Percentiles rank a stretch among this genome's conserved stretches.
Evolutionary conservation across 2,329 filamentous ascomycete species (phyloP).

Genomic region (Parastagonospora nodorum): DNA sequence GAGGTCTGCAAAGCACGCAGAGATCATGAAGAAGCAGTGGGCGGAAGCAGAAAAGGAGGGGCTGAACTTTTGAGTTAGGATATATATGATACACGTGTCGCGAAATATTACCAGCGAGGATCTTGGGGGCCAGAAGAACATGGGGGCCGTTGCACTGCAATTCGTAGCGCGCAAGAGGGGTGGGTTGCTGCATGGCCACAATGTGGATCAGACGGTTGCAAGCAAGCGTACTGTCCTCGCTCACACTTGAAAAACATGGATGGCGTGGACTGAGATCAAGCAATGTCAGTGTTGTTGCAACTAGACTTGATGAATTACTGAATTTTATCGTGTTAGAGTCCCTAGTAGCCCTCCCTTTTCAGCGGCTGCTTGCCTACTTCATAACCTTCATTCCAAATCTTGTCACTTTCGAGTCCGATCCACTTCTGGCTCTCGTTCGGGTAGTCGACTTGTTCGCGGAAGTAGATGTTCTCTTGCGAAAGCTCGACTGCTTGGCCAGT

Average conservation of each 20-base stretch:
- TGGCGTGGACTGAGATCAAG: background rate
- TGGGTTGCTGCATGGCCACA: background rate
- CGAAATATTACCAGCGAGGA: too few relatives aligned
- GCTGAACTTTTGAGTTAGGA: conserved; percentile 14
- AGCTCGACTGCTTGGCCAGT: conserved; percentile 51
- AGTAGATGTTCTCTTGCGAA: conserved; percentile 47
- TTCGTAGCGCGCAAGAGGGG: background rate
- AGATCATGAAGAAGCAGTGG: conserved; percentile 29
- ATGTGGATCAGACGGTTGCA: background rate
- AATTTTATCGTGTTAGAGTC: background rate
- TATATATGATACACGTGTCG: too few relatives aligned
- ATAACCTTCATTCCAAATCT: conserved; percentile 42
- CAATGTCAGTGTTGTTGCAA: background rate
- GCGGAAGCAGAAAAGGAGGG: conserved; percentile 28
- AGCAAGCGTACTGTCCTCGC: background rate
- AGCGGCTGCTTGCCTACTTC: conserved; percentile 21
- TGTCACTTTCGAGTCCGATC: conserved; percentile 36
- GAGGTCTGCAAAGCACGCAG: conserved; percentile 26
- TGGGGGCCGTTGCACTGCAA: background rate
- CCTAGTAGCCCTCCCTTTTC: conserved; percentile 24
- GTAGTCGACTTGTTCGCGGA: conserved; percentile 46
- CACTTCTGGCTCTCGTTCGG: conserved; percentile 49
- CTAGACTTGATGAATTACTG: background rate
- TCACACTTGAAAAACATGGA: too few relatives aligned
- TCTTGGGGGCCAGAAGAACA: too few relatives aligned